Evolutionary conservation across 805 yeast species (phyloP), one percentile per base, ranked within the genome.

Genomic region (Kuraishia borneana): DNA sequence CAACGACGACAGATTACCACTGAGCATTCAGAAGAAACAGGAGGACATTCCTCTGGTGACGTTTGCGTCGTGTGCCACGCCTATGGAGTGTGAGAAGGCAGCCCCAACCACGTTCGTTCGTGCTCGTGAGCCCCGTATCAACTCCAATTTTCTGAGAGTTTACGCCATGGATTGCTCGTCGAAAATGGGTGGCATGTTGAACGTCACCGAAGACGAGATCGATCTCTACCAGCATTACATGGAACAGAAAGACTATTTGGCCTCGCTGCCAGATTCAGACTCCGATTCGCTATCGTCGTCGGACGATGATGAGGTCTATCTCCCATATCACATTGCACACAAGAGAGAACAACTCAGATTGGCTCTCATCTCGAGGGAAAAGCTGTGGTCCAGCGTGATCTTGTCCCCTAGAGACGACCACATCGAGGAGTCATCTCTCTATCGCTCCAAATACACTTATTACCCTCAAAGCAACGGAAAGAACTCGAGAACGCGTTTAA

Each of bases 311-410:
- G 18, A 16, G 21, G 14, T n/a, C 13, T 30, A 30, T 18, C 12
- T 30, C 16, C 25, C 32, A 19, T 30, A 19, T 3, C 32, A 30
- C 23, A 19, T 30, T 3, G 19, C 16, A n/a, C 21, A 30, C 9
- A 31, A 23, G 28, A 12, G 28, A 6, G 28, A 31, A 13, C 16
- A 18, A 19, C 28, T 31, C 20, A 60, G 55, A 32, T 42, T 71
- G 17, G 68, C 70, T 1, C 46, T 58, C 6, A 36, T 60, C 13
- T 60, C 72, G 3, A 54, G 72, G 35, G 72, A 70, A 30, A 65
- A 70, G 44, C 49, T 73, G 31, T 73, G 77, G 77, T 57, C 60
- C 25, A 61, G 58, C 33, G 75, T 74, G 12, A 59, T 74, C 4
- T 47, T 75, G 21, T 65, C 68, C 3, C 77, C 80, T 18, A 54